Percentiles rank a stretch among this genome's conserved stretches.
Evolutionary conservation across 305 asterid genomes (phyloP).

Genomic region (Rubia peregrina): DNA sequence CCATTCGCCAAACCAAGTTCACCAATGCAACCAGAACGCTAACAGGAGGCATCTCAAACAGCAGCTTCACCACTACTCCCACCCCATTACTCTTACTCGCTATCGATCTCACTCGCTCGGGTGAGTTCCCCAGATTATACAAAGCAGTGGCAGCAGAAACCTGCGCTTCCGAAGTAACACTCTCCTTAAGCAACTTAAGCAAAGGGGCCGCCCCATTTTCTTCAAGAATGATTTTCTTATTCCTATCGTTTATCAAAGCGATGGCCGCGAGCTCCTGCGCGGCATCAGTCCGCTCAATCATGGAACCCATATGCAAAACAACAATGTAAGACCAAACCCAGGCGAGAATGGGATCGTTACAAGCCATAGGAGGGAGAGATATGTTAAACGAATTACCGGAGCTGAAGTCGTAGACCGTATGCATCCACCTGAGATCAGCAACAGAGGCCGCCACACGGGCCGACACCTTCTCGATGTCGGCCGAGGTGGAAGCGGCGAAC

Average conservation of each 20-base stretch:
- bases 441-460: conserved; percentile 35
- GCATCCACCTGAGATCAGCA: conserved; percentile 55
- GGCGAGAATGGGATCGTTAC: conserved; percentile 47
- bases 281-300: conserved; percentile 38
- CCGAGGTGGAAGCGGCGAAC: conserved; percentile 48
- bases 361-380: conserved; percentile 54
- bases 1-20: conserved; percentile 41
- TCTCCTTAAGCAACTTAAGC: conserved; percentile 47
- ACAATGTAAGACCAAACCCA: conserved; percentile 60
- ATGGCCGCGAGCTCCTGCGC: conserved; percentile 37
- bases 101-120: conserved; percentile 30
- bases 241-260: conserved; percentile 35
- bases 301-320: conserved; percentile 38
- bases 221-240: conserved; percentile 37
- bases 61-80: conserved; percentile 32
- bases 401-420: conserved; percentile 37
- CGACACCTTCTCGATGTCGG: conserved; percentile 43
- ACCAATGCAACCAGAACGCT: conserved; percentile 35
- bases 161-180: conserved; percentile 38
- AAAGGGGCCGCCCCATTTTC: conserved; percentile 60
- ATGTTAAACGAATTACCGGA: conserved; percentile 19
- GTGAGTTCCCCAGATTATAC: conserved; percentile 41
- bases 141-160: conserved; percentile 43
- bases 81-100: conserved; percentile 31
- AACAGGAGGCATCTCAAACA: conserved; percentile 34